phyloP scores from a whole-genome alignment of 139 green algal species.

The Coccomyxa sp. region DNA sequence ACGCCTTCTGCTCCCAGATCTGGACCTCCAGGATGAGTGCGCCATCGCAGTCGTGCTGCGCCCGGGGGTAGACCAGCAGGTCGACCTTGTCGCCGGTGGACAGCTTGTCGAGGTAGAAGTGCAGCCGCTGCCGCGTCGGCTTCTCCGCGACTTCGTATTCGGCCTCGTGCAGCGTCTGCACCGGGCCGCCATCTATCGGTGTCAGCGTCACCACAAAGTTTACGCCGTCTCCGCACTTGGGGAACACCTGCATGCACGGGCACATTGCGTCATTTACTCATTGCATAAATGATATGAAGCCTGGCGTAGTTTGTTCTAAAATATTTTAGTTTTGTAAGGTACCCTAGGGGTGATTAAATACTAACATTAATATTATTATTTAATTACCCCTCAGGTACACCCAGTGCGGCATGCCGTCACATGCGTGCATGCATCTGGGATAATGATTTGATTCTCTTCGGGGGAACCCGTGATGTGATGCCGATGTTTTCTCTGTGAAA shows the following conservation, averaged over 20 bases:
- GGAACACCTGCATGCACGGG: background rate
- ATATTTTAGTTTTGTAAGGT: too few species aligned
- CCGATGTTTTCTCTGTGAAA: too few species aligned
- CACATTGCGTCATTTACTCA: too few species aligned
- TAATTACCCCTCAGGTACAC: too few species aligned
- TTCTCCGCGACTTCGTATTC: background rate
- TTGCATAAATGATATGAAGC: too few species aligned
- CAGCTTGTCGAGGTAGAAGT: conserved; percentile 7
- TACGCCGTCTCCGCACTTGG: background rate
- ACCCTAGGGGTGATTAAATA: too few species aligned
- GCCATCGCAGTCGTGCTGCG: conserved; percentile 1
- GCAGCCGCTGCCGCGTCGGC: conserved; percentile 1
- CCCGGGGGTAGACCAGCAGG: background rate
- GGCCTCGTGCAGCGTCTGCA: background rate
- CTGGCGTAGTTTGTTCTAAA: too few species aligned
- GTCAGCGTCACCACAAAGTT: background rate
- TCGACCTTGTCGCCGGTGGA: background rate
- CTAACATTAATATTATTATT: too few species aligned
- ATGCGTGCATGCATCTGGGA: too few species aligned
- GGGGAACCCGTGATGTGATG: too few species aligned
- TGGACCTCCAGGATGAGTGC: background rate
- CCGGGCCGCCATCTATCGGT: background rate
- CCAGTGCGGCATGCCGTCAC: too few species aligned
- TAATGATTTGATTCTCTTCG: too few species aligned
- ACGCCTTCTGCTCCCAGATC: conserved; percentile 7